phyloP scores from a whole-genome alignment of 306 rosid genomes.

The Glycine latifolia region DNA sequence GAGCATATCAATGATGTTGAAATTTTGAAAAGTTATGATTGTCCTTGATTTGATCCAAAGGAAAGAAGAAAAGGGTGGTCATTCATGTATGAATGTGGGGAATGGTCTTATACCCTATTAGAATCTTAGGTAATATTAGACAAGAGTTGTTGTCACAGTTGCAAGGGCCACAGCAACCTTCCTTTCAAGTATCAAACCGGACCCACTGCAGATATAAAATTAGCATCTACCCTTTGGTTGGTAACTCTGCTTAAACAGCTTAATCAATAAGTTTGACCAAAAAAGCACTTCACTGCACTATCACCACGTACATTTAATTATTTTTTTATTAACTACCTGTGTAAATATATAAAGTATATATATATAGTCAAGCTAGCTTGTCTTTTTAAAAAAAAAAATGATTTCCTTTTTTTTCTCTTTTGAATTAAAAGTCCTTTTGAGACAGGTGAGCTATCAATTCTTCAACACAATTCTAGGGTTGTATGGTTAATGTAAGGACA shows the following conservation, averaged over 20 bases:
- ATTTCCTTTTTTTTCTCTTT: conserved; percentile 26
- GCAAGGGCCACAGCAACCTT: conserved; percentile 51
- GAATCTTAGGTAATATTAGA: conserved; percentile 59
- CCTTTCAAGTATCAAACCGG: conserved; percentile 56
- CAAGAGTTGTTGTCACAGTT: conserved; percentile 65
- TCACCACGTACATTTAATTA: not conserved
- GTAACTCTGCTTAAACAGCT: conserved; percentile 45
- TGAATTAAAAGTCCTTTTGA: conserved; percentile 33
- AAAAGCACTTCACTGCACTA: conserved; percentile 39
- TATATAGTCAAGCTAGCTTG: not conserved
- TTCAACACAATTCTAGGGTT: conserved; percentile 46
- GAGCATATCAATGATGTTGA: conserved; percentile 58
- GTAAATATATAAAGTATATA: not conserved
- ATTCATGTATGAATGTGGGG: conserved; percentile 41
- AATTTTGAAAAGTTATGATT: conserved; percentile 52
- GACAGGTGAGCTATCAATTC: conserved; percentile 70
- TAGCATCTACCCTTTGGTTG: conserved; percentile 46
- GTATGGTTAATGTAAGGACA: conserved; percentile 50
- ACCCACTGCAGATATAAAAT: conserved; percentile 52
- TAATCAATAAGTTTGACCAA: conserved; percentile 43
- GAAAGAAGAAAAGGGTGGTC: conserved; percentile 46
- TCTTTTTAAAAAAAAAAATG: not conserved
- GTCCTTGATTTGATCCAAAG: conserved; percentile 51
- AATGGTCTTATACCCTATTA: conserved; percentile 57
- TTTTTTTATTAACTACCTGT: not conserved